Evolutionary conservation across 2,329 filamentous ascomycete species (phyloP), one percentile per base, ranked within the genome.

Genomic region (Cyphellophora attinorum): DNA sequence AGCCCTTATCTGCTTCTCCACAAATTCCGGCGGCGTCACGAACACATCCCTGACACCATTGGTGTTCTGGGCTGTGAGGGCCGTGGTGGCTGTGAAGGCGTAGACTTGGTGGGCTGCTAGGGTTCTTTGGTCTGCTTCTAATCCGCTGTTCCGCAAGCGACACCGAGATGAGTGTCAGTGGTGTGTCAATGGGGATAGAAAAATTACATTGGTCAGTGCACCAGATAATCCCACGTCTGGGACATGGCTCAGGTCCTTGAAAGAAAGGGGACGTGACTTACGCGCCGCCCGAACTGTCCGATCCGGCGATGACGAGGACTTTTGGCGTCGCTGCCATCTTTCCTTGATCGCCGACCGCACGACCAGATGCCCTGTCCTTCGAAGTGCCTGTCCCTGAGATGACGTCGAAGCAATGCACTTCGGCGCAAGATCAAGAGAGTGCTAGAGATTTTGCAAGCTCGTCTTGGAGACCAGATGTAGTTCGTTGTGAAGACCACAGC

Each of bases 91-190:
- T 33, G 89, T 95, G 78, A 95, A 93, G 40, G 85, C 86, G 68
- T 96, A 96, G 62, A 84, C 91, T 40, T 81, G 79, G 72, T 96
- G 86, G 12, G 84, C 85, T 29, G 86, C 82, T 41, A 94, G 81
- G 41, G 93, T 86, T 57, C 94, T 93, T 55, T 96, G 88, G 56
- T 96, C 89, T 25, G 89, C 91, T 59, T 98, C 89, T 19, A 98
- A 75, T 33, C 89, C 91, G 37, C 88, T 94, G 51, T 21, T 34
- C 18, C 23, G 29, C 21, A n/a, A n/a, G n/a, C n/a, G n/a, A n/a
- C n/a, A n/a, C n/a, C n/a, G n/a, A n/a, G n/a, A n/a, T n/a, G n/a
- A n/a, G n/a, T n/a, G n/a, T n/a, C 58, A 56, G 75, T 62, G 38
- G 11, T 16, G 6, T 11, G 17, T 15, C 21, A 12, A 12, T 25